Evolutionary conservation across 1,139 yeast genomes (phyloP), one percentile per base, ranked within the genome.

Genomic region (Zygosaccharomyces pseudobailii): DNA sequence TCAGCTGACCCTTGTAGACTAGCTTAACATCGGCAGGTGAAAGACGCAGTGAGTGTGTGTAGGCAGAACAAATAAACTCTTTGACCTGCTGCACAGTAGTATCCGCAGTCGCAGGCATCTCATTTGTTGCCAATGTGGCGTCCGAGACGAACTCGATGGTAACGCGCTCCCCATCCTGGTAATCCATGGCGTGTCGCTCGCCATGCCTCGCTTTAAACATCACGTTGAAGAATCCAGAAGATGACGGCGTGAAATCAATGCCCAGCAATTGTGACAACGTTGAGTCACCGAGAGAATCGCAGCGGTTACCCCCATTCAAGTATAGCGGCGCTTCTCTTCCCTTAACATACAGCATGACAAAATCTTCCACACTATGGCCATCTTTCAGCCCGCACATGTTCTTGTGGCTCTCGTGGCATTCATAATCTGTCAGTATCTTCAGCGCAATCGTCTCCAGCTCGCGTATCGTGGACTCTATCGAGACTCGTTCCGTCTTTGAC

Each of bases 31-130:
- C 63, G 19, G 41, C 46, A 2, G 55, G 49, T 5, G 55, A 40
- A 21, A 61, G 45, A 10, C 58, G 49, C 32, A 54, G 43, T 1
- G 60, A 47, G 39, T 58, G 59, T 4, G 55, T 51, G 44, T 61
- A 61, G 27, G 57, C 60, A 8, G 60, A 53, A 40, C 62, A 54
- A 13, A 63, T 54, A 37, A 59, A 64, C 13, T 58, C 56, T 40
- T 58, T 60, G 13, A 64, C 61, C 9, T 61, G 59, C 20, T 49
- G 46, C 2, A 64, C 61, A 1, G 61, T 61, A 0, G 67, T 62
- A 1, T 52, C 49, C 4, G 50, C 31, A 6, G 56, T 52, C 6
- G 61, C 54, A 5, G 45, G 40, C 63, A 63, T 59, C 25, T 48
- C 47, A 32, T 55, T 46, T 36, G 54, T 53, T 6, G 58, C 50